Evolutionary conservation across 495 filamentous ascomycete genomes (phyloP).

Genomic region (Astrothelium macrocarpum): DNA sequence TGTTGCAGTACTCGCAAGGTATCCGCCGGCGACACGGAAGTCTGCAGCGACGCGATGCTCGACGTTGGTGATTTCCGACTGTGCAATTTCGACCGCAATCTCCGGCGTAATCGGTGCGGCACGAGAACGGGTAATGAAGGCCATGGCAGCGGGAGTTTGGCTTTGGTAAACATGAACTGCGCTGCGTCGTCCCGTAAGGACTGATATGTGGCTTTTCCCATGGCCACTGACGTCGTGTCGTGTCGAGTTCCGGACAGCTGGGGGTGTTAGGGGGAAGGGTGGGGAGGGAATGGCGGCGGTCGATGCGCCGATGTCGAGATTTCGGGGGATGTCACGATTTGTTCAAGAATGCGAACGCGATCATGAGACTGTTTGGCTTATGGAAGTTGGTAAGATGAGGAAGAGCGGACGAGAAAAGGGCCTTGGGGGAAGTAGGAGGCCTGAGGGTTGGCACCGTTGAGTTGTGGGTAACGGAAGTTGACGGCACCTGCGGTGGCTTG

Average conservation of each 20-base stretch:
- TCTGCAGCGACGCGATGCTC: slow-evolving; percentile 65
- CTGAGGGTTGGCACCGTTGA: background rate
- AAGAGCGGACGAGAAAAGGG: background rate
- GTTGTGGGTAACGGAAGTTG: background rate
- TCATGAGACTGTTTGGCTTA: background rate
- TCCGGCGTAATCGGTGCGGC: slow-evolving; percentile 62
- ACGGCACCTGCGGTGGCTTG: background rate
- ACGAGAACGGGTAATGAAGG: slow-evolving; percentile 44
- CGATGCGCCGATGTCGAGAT: too few species aligned
- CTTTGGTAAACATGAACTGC: slow-evolving; percentile 22
- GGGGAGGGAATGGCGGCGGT: too few species aligned
- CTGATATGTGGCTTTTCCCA: slow-evolving; percentile 21
- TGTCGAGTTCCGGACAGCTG: background rate
- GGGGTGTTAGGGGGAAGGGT: background rate
- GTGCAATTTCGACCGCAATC: slow-evolving; percentile 61
- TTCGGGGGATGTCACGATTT: background rate
- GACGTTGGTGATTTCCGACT: slow-evolving; percentile 60
- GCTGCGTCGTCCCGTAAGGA: slow-evolving; percentile 21
- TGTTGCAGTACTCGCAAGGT: slow-evolving; percentile 60
- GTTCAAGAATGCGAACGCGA: background rate
- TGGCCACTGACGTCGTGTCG: slow-evolving; percentile 5
- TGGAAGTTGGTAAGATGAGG: background rate
- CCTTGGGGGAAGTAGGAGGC: background rate
- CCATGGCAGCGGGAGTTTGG: slow-evolving; percentile 30
- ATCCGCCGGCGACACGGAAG: slow-evolving; percentile 66